Evolutionary conservation across 352 stramenopile genomes (phyloP).

Genomic region (Globisporangium splendens): DNA sequence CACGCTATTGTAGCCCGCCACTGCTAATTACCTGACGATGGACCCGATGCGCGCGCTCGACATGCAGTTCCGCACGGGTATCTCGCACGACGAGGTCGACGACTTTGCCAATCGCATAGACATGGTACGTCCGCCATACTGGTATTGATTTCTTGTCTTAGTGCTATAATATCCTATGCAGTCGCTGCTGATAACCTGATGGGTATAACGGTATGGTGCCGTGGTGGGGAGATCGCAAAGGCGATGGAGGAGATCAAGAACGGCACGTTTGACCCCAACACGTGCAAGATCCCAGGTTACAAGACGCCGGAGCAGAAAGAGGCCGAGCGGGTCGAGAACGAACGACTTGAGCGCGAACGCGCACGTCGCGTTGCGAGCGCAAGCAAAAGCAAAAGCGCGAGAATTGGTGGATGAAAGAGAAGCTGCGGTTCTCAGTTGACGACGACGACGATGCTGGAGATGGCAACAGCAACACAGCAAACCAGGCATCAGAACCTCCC

Average conservation of each 20-base stretch:
- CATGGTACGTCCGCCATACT: conserved; percentile 27
- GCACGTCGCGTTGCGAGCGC: conserved; percentile 32
- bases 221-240: conserved; percentile 39
- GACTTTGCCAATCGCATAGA: conserved; percentile 72
- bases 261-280: conserved; percentile 68
- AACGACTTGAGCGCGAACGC: conserved; percentile 35
- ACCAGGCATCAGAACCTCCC: background rate
- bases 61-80: conserved; percentile 64
- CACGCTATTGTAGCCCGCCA: no score
- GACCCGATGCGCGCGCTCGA: conserved; percentile 59
- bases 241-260: conserved; percentile 82
- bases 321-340: conserved; percentile 33
- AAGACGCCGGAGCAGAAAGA: conserved; percentile 74
- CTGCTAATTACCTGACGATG: conserved; percentile 20
- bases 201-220: background rate
- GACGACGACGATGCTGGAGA: conserved; percentile 15
- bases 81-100: conserved; percentile 64
- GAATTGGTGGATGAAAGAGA: conserved; percentile 64
- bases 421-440: conserved; percentile 45
- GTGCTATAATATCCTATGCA: background rate
- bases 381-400: conserved; percentile 39
- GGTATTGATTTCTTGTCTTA: background rate
- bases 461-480: conserved; percentile 11
- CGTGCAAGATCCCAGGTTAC: conserved; percentile 80
- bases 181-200: no score